phyloP scores from a whole-genome alignment of 2,329 filamentous ascomycete species.

The Talaromyces sp. region DNA sequence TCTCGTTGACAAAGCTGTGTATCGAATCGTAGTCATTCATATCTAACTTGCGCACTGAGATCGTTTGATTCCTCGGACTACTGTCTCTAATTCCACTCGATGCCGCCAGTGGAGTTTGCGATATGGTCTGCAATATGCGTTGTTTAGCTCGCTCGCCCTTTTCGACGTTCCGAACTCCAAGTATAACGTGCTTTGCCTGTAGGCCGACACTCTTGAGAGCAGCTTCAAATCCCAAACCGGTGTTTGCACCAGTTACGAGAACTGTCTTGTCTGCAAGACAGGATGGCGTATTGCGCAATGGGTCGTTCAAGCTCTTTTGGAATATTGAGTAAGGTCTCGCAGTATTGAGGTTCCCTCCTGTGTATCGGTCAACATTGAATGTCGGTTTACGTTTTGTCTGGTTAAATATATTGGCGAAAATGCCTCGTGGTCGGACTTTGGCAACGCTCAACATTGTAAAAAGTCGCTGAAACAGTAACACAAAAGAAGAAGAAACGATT shows the following conservation, averaged over 20 bases:
- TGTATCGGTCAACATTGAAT: too few species aligned
- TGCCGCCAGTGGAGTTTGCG: background rate
- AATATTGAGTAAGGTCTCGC: background rate
- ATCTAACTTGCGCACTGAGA: conserved; percentile 3
- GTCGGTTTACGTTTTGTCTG: background rate
- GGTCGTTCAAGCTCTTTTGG: background rate
- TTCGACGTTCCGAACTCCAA: conserved; percentile 41
- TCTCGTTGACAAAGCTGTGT: conserved; percentile 3
- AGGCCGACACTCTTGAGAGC: conserved; percentile 43
- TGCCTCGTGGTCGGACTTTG: background rate
- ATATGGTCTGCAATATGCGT: background rate
- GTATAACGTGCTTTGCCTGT: conserved; percentile 40
- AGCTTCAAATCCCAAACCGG: conserved; percentile 46
- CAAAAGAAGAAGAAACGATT: too few species aligned
- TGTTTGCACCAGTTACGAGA: conserved; percentile 47
- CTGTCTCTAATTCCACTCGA: background rate
- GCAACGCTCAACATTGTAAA: background rate
- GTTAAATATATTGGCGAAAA: background rate
- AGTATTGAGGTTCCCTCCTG: too few species aligned
- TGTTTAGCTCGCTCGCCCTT: conserved; percentile 28
- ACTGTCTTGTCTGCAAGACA: conserved; percentile 30
- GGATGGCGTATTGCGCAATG: background rate
- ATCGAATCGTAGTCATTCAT: conserved; percentile 6
- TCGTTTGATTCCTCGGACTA: background rate
- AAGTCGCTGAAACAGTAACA: too few species aligned